Evolutionary conservation across 2,329 filamentous ascomycete genomes (phyloP), one percentile per base, ranked within the genome.

Genomic region (Cordyceps fumosorosea): DNA sequence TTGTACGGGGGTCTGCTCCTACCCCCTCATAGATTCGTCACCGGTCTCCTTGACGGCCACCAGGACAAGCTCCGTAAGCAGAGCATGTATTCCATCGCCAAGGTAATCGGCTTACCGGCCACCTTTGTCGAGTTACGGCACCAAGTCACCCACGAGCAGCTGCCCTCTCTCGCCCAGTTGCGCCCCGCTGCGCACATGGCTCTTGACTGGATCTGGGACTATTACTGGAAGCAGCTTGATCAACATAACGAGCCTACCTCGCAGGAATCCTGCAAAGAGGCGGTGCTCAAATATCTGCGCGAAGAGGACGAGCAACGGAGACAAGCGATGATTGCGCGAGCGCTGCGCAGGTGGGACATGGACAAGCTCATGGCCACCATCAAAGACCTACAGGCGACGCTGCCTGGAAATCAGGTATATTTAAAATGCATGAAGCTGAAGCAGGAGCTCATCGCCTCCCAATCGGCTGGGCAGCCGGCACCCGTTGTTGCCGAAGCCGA

Each of bases 101-200:
- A 84, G 72, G 84, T 81, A 45, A 84, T 91, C 62, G 86, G 84
- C 0, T 76, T 92, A 62, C 89, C 89, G 0, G 85, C 88, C 0
- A 88, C 89, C 0, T 96, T 96, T 74, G 91, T 97, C 60, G 92
- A 96, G 78, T 80, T 96, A 63, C 85, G 93, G 52, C 93, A 97
- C 73, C 90, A 96, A 76, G 90, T 90, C 50, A 96, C 92, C 47
- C 93, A 98, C 73, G 90, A 96, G 73, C 89, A 92, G 71, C 78
- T 96, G 62, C 93, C 93, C 0, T 87, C 88, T 1, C 78, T 96
- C 59, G 80, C 84, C 12, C 86, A 91, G 65, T 78, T 97, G 65
- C 84, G 91, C 58, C 81, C 81, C 42, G 89, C 89, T 1, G 85
- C 89, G 1, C 77, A 80, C 65, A 85, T 88, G 68, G 90, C 89